These are phyloP conservation scores for Claviceps capensis DNA, from an alignment of 2,329 filamentous ascomycete species.

Conservation along the genomic window DNA sequence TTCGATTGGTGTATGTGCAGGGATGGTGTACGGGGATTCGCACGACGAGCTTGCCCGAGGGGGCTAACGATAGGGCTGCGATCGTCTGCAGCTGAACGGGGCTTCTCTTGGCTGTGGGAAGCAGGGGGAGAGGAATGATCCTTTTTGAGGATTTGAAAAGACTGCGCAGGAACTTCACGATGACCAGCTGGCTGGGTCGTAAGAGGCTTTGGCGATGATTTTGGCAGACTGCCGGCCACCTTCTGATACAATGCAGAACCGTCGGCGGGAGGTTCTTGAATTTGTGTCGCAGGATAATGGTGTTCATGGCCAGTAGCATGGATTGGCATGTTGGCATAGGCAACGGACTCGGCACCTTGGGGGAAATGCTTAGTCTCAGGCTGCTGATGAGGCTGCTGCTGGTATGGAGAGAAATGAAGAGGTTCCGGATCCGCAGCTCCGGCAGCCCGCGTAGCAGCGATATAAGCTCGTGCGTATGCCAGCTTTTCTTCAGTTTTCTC, in stretches of 20 bases:
- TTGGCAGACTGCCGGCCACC: slow-evolving; percentile 22
- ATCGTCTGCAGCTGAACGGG: slow-evolving; percentile 24
- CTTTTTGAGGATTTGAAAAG: slow-evolving; percentile 39
- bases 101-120: slow-evolving; percentile 25
- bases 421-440: slow-evolving; percentile 16
- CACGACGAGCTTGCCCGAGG: slow-evolving; percentile 26
- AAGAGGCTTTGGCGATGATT: slow-evolving; percentile 27
- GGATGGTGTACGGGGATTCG: slow-evolving; percentile 22
- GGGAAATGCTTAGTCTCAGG: slow-evolving; percentile 12
- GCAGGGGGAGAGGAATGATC: slow-evolving; percentile 25
- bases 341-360: slow-evolving; percentile 12
- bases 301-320: slow-evolving; percentile 10
- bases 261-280: slow-evolving; percentile 24
- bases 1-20: slow-evolving; percentile 15
- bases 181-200: slow-evolving; percentile 18
- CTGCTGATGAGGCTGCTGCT: slow-evolving; percentile 13
- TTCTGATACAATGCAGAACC: slow-evolving; percentile 24
- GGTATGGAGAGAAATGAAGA: slow-evolving; percentile 17
- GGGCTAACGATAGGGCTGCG: slow-evolving; percentile 31
- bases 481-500: no score
- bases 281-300: slow-evolving; percentile 5
- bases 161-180: slow-evolving; percentile 17
- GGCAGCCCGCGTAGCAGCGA: slow-evolving; percentile 31
- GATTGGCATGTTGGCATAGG: slow-evolving; percentile 13
- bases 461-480: slow-evolving; percentile 29